phyloP scores from a whole-genome alignment of 1,139 yeast genomes.

The Debaryomyces udenii region DNA sequence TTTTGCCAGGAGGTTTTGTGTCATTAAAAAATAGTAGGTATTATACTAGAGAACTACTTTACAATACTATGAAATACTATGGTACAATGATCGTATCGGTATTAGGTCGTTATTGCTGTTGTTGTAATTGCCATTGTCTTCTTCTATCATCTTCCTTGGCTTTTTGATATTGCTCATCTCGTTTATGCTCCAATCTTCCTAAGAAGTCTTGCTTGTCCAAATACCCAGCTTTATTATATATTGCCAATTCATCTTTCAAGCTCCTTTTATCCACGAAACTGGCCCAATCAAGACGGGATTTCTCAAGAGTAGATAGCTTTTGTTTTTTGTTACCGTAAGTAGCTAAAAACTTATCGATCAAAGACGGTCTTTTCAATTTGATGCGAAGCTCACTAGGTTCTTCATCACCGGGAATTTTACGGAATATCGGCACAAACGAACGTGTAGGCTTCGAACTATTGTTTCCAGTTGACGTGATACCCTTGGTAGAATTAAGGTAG shows the following conservation, averaged over 20 bases:
- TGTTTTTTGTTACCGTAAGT: constrained; percentile 44
- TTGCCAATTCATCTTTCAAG: constrained; percentile 76
- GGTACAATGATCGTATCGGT: neutral
- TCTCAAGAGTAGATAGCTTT: constrained; percentile 88
- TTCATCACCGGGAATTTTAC: constrained; percentile 37
- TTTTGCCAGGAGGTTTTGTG: constrained; percentile 6
- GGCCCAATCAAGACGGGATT: constrained; percentile 94
- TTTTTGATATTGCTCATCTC: constrained; percentile 64
- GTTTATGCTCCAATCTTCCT: constrained; percentile 68
- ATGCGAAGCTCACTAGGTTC: constrained; percentile 37
- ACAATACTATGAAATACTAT: neutral
- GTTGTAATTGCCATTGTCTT: constrained; percentile 32
- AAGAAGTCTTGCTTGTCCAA: constrained; percentile 90
- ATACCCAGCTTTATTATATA: constrained; percentile 82
- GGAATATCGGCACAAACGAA: constrained; percentile 39
- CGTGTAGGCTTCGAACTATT: constrained; percentile 16
- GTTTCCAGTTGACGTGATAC: constrained; percentile 20
- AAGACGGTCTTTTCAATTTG: constrained; percentile 68
- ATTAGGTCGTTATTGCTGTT: constrained; percentile 10
- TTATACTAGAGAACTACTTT: constrained; percentile 1
- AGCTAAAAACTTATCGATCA: constrained; percentile 62
- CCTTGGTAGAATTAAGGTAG: constrained; percentile 59
- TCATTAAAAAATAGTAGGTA: constrained; percentile 1
- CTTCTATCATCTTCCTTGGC: constrained; percentile 49
- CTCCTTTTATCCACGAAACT: constrained; percentile 88